Base-by-base conservation (phyloP, 257 asterid genomes). In the Solanum stenotomum region DNA sequence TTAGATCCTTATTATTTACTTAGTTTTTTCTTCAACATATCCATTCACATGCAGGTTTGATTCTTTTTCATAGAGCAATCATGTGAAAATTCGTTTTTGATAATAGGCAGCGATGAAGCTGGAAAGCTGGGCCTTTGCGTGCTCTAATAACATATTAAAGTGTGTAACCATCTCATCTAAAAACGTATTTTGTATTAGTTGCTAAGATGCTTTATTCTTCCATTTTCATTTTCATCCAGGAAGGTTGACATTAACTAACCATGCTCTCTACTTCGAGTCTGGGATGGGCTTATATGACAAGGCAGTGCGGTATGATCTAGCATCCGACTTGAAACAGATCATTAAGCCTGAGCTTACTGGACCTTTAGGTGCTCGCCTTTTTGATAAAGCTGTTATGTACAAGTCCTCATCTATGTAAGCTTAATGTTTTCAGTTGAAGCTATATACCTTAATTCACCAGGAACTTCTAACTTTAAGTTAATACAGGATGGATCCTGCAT, bases 311-410 rank as follows among this genome's bases (percentile, higher is more conserved):
- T 96, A 95, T 90, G 98, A 96, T 91, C 91, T 96, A 91, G 97
- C 95, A 87, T 89, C 92, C 27, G 97, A 95, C 85, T 61, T 90
- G 91, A 94, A 96, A 77, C 99, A 96, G 93, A 93, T 93, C 85
- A 92, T 96, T 91, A 96, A 93, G 92, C 98, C 99, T 82, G 99
- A 96, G 89, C 89, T 96, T 87, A 96, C 99, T 27, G 98, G 99
- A 87, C 99, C 99, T n/a, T 89, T 96, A 91, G 99, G 99, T 87
- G 96, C 97, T 88, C 98, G 98, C 87, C 94, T 96, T 90, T 96
- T 96, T 87, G 99, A 96, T 89, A 96, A 94, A 93, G 98, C 98
- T 74, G 98, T 96, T 90, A 94, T 96, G 99, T 96, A 96, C 95
- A 96, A 95, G 91, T 94, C 98, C 74, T 86, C 93, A 89, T 90